A percentile compares a stretch with the other conserved stretches of the same genome.
These are phyloP conservation scores for Allodekkera sacchari DNA, from an alignment of 805 yeast species.

Conservation along the genomic window DNA sequence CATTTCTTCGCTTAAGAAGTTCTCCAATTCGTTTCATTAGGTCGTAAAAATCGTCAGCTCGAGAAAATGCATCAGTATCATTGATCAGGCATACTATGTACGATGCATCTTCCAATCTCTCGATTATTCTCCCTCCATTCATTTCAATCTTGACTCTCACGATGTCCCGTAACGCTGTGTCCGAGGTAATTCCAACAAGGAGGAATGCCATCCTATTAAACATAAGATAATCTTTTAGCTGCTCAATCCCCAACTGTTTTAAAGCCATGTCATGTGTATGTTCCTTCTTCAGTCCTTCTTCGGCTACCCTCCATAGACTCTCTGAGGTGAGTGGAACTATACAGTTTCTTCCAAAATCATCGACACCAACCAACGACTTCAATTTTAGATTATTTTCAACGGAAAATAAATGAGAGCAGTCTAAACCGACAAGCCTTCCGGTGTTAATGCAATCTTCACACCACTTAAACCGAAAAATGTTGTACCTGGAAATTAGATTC, in stretches of 20 bases:
- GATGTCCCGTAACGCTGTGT: constrained; percentile 1
- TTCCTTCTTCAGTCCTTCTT: not conserved
- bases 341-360: constrained; percentile 58
- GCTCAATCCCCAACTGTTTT: not conserved
- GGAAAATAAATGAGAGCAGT: constrained; percentile 47
- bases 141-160: constrained; percentile 6
- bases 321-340: constrained; percentile 22
- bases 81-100: constrained; percentile 28
- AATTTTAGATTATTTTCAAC: constrained; percentile 9
- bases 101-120: constrained; percentile 24
- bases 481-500: constrained; percentile 33
- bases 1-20: constrained; percentile 4
- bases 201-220: constrained; percentile 3
- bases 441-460: constrained; percentile 52
- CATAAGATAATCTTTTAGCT: not conserved
- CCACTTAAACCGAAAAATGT: constrained; percentile 66
- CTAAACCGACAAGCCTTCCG: constrained; percentile 39
- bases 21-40: not conserved
- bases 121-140: constrained; percentile 34
- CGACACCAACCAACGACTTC: constrained; percentile 30
- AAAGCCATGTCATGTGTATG: not conserved
- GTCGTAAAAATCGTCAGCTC: not conserved
- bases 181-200: constrained; percentile 1
- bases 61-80: constrained; percentile 4
- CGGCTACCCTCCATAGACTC: constrained; percentile 15